phyloP scores from a whole-genome alignment of 495 filamentous ascomycete species.

The Jackrogersella minutella region DNA sequence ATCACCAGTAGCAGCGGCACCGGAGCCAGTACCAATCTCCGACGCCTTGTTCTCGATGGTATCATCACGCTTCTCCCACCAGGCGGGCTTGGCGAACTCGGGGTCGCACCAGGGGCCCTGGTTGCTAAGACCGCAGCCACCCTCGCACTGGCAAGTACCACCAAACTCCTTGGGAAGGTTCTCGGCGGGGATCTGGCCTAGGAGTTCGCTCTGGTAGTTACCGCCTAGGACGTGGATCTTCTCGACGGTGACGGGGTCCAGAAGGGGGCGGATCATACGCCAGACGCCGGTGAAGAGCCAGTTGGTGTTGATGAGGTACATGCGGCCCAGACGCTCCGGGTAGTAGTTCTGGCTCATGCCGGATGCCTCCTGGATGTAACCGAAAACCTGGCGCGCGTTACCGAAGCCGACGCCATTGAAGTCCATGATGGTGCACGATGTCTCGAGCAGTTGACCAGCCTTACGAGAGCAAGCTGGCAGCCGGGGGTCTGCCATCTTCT shows the following conservation, averaged over 20 bases:
- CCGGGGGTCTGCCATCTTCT: slow-evolving; percentile 91
- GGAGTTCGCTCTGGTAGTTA: slow-evolving; percentile 81
- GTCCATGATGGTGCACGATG: slow-evolving; percentile 97
- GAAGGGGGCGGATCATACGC: slow-evolving; percentile 83
- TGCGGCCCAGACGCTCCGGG: slow-evolving; percentile 84
- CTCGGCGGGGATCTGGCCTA: slow-evolving; percentile 85
- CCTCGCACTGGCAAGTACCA: slow-evolving; percentile 80
- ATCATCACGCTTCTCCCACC: slow-evolving; percentile 64
- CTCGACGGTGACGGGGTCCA: slow-evolving; percentile 93
- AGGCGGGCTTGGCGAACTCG: slow-evolving; percentile 72
- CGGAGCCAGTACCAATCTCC: slow-evolving; percentile 33
- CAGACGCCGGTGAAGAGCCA: slow-evolving; percentile 91
- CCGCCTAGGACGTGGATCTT: slow-evolving; percentile 94
- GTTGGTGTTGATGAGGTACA: slow-evolving; percentile 97
- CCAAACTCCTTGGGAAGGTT: slow-evolving; percentile 91
- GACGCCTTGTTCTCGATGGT: slow-evolving; percentile 39
- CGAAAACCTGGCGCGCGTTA: slow-evolving; percentile 78
- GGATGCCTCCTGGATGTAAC: slow-evolving; percentile 72
- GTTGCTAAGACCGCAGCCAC: slow-evolving; percentile 88
- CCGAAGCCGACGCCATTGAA: slow-evolving; percentile 89
- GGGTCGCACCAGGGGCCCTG: slow-evolving; percentile 90
- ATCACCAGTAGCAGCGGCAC: slow-evolving; percentile 21
- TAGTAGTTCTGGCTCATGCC: slow-evolving; percentile 93
- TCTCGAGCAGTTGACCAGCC: slow-evolving; percentile 87
- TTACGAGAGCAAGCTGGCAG: slow-evolving; percentile 96